Evolutionary conservation across 805 yeast species (phyloP).

Genomic region (Dipodascus albidus): DNA sequence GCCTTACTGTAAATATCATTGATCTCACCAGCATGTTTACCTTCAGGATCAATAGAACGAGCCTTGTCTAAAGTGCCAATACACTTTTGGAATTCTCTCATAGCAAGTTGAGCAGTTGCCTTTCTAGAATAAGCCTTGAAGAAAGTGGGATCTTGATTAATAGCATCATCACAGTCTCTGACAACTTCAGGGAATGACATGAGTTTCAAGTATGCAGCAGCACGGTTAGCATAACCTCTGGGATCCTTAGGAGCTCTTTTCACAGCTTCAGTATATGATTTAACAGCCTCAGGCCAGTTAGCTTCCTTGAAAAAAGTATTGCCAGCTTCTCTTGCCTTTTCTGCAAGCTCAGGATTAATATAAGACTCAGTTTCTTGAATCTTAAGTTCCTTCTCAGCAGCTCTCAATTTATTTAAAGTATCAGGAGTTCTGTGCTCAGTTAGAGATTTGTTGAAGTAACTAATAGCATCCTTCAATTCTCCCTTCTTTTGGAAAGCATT

Average conservation of each 20-base stretch:
- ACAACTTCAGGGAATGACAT: slow-evolving; percentile 97
- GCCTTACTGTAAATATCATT: slow-evolving; percentile 76
- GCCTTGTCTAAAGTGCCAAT: slow-evolving; percentile 74
- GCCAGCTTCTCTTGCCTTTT: slow-evolving; percentile 88
- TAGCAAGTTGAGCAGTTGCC: slow-evolving; percentile 86
- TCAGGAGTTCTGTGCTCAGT: slow-evolving; percentile 98
- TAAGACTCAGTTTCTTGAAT: slow-evolving; percentile 65
- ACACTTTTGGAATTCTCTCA: slow-evolving; percentile 74
- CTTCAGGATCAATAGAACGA: slow-evolving; percentile 57
- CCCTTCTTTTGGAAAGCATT: slow-evolving; percentile 65
- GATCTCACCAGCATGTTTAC: slow-evolving; percentile 58
- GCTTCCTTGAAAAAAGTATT: slow-evolving; percentile 79
- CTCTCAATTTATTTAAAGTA: slow-evolving; percentile 74
- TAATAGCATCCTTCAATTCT: slow-evolving; percentile 62
- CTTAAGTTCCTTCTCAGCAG: slow-evolving; percentile 78
- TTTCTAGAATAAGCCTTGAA: slow-evolving; percentile 94
- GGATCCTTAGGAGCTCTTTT: slow-evolving; percentile 96
- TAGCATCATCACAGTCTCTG: slow-evolving; percentile 82
- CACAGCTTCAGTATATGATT: slow-evolving; percentile 89
- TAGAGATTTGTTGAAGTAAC: slow-evolving; percentile 74
- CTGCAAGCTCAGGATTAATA: slow-evolving; percentile 85
- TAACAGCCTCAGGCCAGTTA: slow-evolving; percentile 95
- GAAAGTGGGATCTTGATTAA: slow-evolving; percentile 76
- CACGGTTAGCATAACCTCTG: slow-evolving; percentile 94
- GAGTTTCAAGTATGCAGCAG: slow-evolving; percentile 89